Evolutionary conservation across 2,329 filamentous ascomycete genomes (phyloP).

Genomic region (Ceratocystis smalleyi): DNA sequence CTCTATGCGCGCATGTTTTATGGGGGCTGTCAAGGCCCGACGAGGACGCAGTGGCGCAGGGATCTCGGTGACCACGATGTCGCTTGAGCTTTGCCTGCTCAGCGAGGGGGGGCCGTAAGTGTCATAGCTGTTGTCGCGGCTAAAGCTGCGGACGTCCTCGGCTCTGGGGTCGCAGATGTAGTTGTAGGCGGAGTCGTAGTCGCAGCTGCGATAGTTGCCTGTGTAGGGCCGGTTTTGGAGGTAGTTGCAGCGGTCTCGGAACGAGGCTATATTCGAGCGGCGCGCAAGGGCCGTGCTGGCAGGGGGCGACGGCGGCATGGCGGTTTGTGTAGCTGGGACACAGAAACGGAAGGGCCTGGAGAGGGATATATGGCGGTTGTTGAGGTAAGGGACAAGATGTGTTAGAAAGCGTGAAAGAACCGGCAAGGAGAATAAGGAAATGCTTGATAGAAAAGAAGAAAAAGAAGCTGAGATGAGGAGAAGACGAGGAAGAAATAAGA

Average conservation of each 20-base stretch:
- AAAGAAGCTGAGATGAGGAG: neutral
- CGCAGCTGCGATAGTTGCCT: neutral
- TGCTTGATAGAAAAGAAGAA: neutral
- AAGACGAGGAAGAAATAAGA: too few species aligned
- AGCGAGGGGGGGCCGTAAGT: neutral
- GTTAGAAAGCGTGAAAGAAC: neutral
- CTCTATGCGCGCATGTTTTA: neutral
- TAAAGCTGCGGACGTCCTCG: neutral
- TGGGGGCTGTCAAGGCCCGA: neutral
- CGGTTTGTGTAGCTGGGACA: neutral
- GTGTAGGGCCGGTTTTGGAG: neutral
- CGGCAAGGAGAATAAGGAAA: neutral
- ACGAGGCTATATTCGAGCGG: neutral
- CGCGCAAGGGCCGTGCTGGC: neutral
- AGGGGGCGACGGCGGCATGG: neutral
- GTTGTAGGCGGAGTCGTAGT: neutral
- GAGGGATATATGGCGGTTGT: neutral
- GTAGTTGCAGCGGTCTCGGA: neutral
- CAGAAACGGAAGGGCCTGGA: neutral
- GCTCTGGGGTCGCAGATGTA: neutral
- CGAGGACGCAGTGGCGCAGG: conserved; percentile 20
- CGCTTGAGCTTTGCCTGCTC: neutral
- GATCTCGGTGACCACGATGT: conserved; percentile 3
- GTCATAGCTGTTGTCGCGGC: too few species aligned
- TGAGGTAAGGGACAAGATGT: neutral